A percentile compares a stretch with the other conserved stretches of the same genome.
phyloP scores from a whole-genome alignment of 225 moss, liverwort and hornwort genomes.

The Climacium dendroides region DNA sequence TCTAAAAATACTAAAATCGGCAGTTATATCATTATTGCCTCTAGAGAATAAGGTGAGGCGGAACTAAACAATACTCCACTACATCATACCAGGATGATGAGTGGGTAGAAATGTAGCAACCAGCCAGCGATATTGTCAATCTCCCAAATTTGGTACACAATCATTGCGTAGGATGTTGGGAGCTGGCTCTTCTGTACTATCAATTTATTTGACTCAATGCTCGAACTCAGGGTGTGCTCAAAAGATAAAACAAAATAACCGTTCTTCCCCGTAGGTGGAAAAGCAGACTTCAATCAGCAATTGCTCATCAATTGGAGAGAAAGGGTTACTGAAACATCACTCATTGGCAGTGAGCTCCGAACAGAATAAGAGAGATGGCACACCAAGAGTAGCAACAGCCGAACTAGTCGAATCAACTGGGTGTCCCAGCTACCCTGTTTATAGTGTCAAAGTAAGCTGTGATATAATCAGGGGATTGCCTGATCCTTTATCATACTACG shows the following conservation, averaged over 20 bases:
- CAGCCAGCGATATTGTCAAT: neutral
- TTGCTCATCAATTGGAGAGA: neutral
- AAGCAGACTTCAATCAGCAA: neutral
- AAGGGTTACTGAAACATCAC: neutral
- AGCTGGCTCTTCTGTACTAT: neutral
- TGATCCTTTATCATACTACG: neutral
- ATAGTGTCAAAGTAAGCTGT: neutral
- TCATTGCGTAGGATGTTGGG: slow-evolving; percentile 6
- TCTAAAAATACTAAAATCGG: neutral
- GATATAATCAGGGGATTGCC: neutral
- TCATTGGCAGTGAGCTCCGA: neutral
- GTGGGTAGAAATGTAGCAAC: neutral
- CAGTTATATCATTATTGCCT: neutral
- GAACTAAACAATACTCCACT: neutral
- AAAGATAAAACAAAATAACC: neutral
- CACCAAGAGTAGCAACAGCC: neutral
- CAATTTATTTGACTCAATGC: neutral
- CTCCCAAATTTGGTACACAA: slow-evolving; percentile 2
- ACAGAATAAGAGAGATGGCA: neutral
- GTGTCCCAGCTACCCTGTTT: neutral
- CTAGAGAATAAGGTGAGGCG: neutral
- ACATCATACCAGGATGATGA: neutral
- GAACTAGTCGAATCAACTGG: neutral
- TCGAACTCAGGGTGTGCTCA: neutral
- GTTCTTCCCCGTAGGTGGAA: neutral